Base-by-base conservation (phyloP, 768 basidiomycete species). In the Neoboletus subvelutipes region DNA sequence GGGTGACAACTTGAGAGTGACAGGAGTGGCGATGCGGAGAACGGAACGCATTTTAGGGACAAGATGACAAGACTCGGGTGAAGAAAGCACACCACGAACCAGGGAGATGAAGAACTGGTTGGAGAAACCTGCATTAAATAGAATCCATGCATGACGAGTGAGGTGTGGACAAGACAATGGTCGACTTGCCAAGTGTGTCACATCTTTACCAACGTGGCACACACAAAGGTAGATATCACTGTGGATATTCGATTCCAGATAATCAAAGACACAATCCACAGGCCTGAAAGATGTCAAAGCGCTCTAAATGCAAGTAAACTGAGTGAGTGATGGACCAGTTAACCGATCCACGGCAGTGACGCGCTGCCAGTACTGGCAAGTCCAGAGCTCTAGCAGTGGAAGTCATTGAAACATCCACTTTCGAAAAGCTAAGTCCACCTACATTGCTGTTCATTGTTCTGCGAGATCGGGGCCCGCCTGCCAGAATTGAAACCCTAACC, bases 161-260 rank as follows among this genome's bases (percentile, higher is more conserved):
- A 18, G 20, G 8, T 58, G 53, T 58, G 60, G 65, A 57, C 52
- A 29, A 22, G 34, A 58, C 64, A 68, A 68, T 67, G 58, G 57
- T 18, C 18, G 20, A 26, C 15, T 33, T 52, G 22, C 46, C 39
- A 22, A 41, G 33, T 12, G 37, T 45, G 26, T 41, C 50, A 64
- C 53, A 31, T 17, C n/a, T 43, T 39, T 5, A 43, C 52, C 54
- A 42, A 45, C 33, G 54, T 47, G 58, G 58, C 36, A 22, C 17
- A 58, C 17, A 58, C 54, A 61, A 57, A 52, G 55, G 56, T 17
- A 4, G 51, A 43, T 11, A 40, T 24, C 40, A 8, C 31, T 54
- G 56, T 52, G 64, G 56, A 40, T 11, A n/a, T 29, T 56, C 33
- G 9, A 45, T 50, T 20, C n/a, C 50, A 39, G 54, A 29, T 26